Evolutionary conservation across 495 filamentous ascomycete species (phyloP).

Genomic region (Talaromyces thailandensis): DNA sequence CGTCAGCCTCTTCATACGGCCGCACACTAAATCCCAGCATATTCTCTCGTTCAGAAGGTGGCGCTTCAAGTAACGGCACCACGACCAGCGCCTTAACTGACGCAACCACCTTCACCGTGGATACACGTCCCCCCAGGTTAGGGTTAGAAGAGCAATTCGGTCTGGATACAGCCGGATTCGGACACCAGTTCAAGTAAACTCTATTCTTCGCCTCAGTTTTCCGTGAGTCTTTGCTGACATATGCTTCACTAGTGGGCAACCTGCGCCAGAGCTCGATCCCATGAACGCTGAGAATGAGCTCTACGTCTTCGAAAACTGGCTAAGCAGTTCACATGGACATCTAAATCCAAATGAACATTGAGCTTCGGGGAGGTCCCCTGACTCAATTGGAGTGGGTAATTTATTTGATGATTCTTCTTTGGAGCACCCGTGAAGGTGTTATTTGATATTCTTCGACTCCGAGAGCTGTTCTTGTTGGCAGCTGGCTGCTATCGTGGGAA

Average conservation of each 20-base stretch:
- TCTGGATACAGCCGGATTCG: background rate
- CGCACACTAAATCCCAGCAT: background rate
- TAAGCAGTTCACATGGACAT: background rate
- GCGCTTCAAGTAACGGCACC: background rate
- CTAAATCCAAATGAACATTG: background rate
- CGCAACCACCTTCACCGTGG: background rate
- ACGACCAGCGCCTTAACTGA: background rate
- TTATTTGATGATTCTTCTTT: background rate
- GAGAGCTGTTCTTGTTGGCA: background rate
- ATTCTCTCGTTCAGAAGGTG: background rate
- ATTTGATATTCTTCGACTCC: background rate
- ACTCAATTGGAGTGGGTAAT: background rate
- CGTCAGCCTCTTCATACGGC: background rate
- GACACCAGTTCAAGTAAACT: conserved; percentile 1
- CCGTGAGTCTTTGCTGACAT: background rate
- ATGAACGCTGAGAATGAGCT: background rate
- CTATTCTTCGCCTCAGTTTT: background rate
- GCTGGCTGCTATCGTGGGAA: background rate
- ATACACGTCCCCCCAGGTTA: too few relatives aligned
- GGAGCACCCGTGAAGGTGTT: background rate
- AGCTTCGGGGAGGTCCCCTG: background rate
- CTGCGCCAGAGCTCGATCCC: background rate
- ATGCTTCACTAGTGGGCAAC: background rate
- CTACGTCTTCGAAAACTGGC: background rate
- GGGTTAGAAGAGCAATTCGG: background rate